A percentile compares a stretch with the other conserved stretches of the same genome.
Conservation (phyloP, 176 grass and related monocot species). For the Carex kokanica region DNA sequence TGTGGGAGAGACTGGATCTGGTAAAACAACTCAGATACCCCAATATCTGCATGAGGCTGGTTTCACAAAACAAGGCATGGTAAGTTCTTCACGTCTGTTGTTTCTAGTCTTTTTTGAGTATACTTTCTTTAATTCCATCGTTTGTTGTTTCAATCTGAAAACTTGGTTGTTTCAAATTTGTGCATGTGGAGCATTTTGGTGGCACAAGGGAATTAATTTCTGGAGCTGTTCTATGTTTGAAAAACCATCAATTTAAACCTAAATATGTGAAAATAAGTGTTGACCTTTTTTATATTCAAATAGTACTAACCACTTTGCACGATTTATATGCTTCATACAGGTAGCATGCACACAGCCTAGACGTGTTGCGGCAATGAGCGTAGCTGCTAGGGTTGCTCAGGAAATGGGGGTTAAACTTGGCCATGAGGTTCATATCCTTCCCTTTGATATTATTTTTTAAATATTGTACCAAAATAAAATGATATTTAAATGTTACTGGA, state of each 20-base stretch:
- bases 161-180: neutral
- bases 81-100: conserved; percentile 12
- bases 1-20: conserved; percentile 96
- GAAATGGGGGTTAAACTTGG: conserved; percentile 95
- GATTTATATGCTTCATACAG: conserved; percentile 43
- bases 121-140: neutral
- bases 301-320: conserved; percentile 5
- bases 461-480: conserved; percentile 1
- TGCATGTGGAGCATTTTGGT: neutral
- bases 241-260: neutral
- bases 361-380: conserved; percentile 97
- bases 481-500: neutral
- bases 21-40: conserved; percentile 96
- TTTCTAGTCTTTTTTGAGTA: neutral
- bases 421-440: conserved; percentile 63
- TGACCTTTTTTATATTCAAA: neutral
- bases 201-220: neutral
- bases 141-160: neutral
- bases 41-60: conserved; percentile 97
- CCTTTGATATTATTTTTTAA: neutral
- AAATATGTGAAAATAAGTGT: neutral
- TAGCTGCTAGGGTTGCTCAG: conserved; percentile 84
- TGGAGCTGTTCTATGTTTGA: neutral
- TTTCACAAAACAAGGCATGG: conserved; percentile 71
- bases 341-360: conserved; percentile 87